Evolutionary conservation across 176 grass and related monocot genomes (phyloP).

Genomic region (Raddia distichophylla): DNA sequence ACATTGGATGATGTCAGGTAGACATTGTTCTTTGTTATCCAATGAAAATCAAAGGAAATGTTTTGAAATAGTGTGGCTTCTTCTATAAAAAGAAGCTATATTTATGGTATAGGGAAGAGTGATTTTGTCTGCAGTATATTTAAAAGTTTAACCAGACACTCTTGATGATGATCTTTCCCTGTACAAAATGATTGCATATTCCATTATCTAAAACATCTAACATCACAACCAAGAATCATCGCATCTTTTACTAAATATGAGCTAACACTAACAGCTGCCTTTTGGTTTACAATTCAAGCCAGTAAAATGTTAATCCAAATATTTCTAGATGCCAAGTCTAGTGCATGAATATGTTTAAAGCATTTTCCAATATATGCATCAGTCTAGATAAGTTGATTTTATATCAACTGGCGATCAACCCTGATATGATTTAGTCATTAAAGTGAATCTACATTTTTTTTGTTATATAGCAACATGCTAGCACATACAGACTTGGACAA

Average conservation of each 20-base stretch:
- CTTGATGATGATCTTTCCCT: background rate
- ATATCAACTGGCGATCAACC: background rate
- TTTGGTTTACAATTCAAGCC: background rate
- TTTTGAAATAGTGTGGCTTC: slow-evolving; percentile 10
- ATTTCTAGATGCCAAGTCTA: background rate
- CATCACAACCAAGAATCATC: background rate
- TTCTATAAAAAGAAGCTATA: background rate
- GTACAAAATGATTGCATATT: background rate
- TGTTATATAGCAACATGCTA: background rate
- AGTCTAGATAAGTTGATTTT: background rate
- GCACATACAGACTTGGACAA: background rate
- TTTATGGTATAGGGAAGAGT: background rate
- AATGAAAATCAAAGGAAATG: background rate
- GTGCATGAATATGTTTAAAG: background rate
- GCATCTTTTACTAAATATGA: background rate
- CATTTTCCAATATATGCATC: background rate
- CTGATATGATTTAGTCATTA: background rate
- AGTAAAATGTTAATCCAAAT: background rate
- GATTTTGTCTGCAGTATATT: background rate
- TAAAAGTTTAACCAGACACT: background rate
- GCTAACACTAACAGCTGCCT: background rate
- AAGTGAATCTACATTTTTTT: background rate
- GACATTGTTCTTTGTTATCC: slow-evolving; percentile 9
- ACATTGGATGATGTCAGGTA: slow-evolving; percentile 77
- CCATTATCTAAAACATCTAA: background rate